Evolutionary conservation across 768 basidiomycete genomes (phyloP).

Genomic region (Termitomyces sp.): DNA sequence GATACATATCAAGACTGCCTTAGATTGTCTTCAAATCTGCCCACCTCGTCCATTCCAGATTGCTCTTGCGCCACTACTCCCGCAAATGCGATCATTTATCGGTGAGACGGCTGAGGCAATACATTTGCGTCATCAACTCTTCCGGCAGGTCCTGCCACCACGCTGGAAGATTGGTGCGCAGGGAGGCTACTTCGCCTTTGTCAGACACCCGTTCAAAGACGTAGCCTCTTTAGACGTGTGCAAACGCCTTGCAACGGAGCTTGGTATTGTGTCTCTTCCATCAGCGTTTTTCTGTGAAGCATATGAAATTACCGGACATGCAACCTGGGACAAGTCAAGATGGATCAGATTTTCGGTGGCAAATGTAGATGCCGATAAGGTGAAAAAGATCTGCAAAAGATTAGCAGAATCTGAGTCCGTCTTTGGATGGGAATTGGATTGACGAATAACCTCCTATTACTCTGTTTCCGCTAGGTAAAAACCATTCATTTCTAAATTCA

Average conservation of each 20-base stretch:
- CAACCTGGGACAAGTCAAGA: conserved; percentile 35
- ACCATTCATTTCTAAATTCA: too few species aligned
- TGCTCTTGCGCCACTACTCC: conserved; percentile 54
- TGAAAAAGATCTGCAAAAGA: conserved; percentile 45
- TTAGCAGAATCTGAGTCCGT: conserved; percentile 30
- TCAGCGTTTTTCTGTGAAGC: conserved; percentile 50
- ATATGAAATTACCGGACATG: conserved; percentile 22
- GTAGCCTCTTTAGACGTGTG: conserved; percentile 49
- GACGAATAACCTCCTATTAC: background rate
- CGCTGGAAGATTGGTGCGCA: conserved; percentile 59
- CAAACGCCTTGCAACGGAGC: conserved; percentile 47
- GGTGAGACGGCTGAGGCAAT: conserved; percentile 41
- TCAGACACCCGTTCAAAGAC: conserved; percentile 53
- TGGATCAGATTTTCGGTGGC: conserved; percentile 82
- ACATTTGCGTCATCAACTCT: conserved; percentile 47
- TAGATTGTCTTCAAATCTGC: conserved; percentile 81
- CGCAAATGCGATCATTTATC: conserved; percentile 48
- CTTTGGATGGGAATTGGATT: conserved; percentile 32
- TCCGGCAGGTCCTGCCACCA: conserved; percentile 38
- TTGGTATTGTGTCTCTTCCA: conserved; percentile 65
- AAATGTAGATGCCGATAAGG: conserved; percentile 64
- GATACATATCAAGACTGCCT: conserved; percentile 39
- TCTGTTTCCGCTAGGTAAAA: background rate
- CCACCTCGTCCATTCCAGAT: conserved; percentile 68
- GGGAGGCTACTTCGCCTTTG: conserved; percentile 79